Base-by-base conservation (phyloP, 352 stramenopile species). In the Phytophthora palmivora region DNA sequence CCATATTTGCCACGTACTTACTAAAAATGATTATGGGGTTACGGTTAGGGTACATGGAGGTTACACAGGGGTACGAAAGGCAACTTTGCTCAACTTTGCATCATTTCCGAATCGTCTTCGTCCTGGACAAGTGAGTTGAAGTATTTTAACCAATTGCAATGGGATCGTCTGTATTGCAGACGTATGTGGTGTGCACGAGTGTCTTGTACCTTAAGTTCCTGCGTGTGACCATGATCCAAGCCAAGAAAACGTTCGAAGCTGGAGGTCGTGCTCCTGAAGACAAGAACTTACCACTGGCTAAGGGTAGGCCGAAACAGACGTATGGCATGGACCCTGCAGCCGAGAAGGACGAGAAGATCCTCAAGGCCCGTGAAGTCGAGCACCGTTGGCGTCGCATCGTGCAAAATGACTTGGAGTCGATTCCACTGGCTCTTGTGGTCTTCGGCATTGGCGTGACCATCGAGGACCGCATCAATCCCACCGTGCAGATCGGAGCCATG, bases 161-260 rank as follows among this genome's bases (percentile, higher is more conserved):
- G 62, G 62, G 62, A 9, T 66, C 62, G 15, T 55, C 55, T 6
- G 70, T 75, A 9, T 45, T 86, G 39, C 79, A 89, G 69, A 73
- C 75, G 36, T 82, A 77, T 39, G 66, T 79, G 42, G 63, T 63
- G 39, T 82, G 74, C 67, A 67, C 70, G 32, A 58, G 59, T 38
- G 43, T 88, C 34, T 67, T 92, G 28, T 92, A 83, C 67, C 16
- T 82, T 63, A 92, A 92, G 72, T 90, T 88, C 55, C 32, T 90
- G 41, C 64, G 70, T 58, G 67, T 78, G n/a, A 65, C 65, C 8
- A 75, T 75, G 19, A 74, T 89, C 24, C 77, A 89, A 42, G 76
- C 53, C 30, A 62, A 41, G 38, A 87, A 87, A 52, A 87, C 70
- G 10, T 89, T 85, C 46, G 53, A 67, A 33, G 55, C 74, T 5